A percentile compares a stretch with the other conserved stretches of the same genome.
Conservation (phyloP, 352 stramenopile species). For the Globisporangium alternatum region DNA sequence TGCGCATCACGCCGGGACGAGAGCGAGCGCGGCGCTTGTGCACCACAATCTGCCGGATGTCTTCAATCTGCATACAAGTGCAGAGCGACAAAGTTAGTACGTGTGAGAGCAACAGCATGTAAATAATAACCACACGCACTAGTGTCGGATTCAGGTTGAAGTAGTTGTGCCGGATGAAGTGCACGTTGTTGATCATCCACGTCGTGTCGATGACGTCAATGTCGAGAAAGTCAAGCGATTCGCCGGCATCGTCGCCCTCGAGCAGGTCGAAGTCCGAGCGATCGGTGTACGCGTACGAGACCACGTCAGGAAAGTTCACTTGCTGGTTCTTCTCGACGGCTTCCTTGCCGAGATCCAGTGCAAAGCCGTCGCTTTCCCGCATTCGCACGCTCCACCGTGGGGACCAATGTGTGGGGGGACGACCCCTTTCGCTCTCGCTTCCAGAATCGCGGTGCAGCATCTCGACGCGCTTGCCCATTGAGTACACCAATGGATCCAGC, state of each 20-base stretch:
- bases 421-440: not conserved
- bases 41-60: conserved; percentile 31
- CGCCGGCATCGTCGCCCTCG: conserved; percentile 14
- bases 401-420: not conserved
- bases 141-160: conserved; percentile 87
- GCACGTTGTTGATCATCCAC: conserved; percentile 86
- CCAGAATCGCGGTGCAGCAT: conserved; percentile 43
- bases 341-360: conserved; percentile 37
- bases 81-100: conserved; percentile 4
- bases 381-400: conserved; percentile 16
- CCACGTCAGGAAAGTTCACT: conserved; percentile 49
- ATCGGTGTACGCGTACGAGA: conserved; percentile 52
- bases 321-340: conserved; percentile 52
- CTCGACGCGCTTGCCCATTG: conserved; percentile 46
- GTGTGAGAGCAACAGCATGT: not conserved
- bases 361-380: conserved; percentile 24
- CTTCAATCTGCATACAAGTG: conserved; percentile 31
- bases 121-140: conserved; percentile 25
- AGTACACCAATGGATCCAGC: conserved; percentile 43
- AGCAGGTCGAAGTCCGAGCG: conserved; percentile 14
- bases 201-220: conserved; percentile 89
- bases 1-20: conserved; percentile 25
- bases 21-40: conserved; percentile 22
- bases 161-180: conserved; percentile 80
- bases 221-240: conserved; percentile 54